These are phyloP conservation scores for Cordyceps fumosorosea DNA, from an alignment of 2,329 filamentous ascomycete genomes.

Conservation along the genomic window DNA sequence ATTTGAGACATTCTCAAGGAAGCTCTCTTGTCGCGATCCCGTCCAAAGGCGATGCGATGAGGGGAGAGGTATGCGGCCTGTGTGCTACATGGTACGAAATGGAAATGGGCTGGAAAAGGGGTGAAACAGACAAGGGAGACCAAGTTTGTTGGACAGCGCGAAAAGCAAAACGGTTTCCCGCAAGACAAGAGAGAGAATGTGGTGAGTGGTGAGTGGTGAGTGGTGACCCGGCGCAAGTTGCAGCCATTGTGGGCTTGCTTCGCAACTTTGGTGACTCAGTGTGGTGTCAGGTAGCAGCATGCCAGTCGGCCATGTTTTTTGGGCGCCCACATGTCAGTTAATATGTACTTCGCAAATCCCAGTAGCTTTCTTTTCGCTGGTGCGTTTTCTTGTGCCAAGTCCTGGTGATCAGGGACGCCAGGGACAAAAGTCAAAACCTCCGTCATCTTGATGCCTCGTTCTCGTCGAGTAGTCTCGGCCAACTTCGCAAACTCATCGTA, in stretches of 20 bases:
- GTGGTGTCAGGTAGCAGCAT: background rate
- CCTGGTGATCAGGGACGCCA: too few species aligned
- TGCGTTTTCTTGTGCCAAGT: background rate
- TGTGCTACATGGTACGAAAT: background rate
- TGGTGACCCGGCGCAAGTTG: background rate
- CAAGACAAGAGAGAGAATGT: background rate
- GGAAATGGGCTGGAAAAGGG: background rate
- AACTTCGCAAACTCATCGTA: too few species aligned
- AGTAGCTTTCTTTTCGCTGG: background rate
- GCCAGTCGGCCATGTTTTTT: background rate
- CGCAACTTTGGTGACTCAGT: background rate
- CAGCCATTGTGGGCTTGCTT: slow-evolving; percentile 8
- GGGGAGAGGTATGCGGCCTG: background rate
- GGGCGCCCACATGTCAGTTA: background rate
- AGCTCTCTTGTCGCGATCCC: background rate
- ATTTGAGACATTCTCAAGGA: background rate
- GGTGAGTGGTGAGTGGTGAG: background rate
- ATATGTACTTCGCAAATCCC: too few species aligned
- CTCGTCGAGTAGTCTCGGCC: too few species aligned
- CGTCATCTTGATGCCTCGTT: too few species aligned
- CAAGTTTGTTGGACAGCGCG: background rate
- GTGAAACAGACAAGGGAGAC: slow-evolving; percentile 8
- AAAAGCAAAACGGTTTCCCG: slow-evolving; percentile 2
- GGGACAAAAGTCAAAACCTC: too few species aligned
- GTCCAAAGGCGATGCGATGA: background rate